phyloP scores from a whole-genome alignment of 768 basidiomycete species.

The Leccinum variicolor region DNA sequence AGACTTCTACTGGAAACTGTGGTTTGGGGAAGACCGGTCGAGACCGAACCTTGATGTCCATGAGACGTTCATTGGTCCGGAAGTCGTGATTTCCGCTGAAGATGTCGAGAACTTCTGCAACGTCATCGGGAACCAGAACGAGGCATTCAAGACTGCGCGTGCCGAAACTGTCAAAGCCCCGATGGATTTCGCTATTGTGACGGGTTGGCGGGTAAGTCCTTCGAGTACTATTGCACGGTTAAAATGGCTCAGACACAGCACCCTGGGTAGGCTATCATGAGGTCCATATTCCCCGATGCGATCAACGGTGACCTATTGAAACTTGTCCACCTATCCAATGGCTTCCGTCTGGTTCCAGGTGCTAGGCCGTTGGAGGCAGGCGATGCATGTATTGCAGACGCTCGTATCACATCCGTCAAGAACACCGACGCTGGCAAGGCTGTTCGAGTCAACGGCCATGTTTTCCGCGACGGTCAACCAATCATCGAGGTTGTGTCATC shows the following conservation, averaged over 20 bases:
- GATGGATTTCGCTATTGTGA: constrained; percentile 98
- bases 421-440: constrained; percentile 92
- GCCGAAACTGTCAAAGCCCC: constrained; percentile 75
- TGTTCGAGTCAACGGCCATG: constrained; percentile 84
- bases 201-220: constrained; percentile 89
- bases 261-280: constrained; percentile 89
- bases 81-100: constrained; percentile 72
- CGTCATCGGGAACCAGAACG: constrained; percentile 91
- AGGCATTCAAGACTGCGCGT: constrained; percentile 80
- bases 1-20: constrained; percentile 97
- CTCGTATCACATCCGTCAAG: constrained; percentile 82
- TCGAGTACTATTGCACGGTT: neutral
- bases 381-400: constrained; percentile 87
- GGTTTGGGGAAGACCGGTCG: constrained; percentile 85
- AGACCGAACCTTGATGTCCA: constrained; percentile 78
- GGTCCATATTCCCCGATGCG: constrained; percentile 87
- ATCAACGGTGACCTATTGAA: constrained; percentile 95
- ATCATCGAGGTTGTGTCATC: constrained; percentile 93
- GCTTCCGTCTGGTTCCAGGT: constrained; percentile 85
- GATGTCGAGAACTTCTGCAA: constrained; percentile 88
- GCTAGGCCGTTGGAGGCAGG: constrained; percentile 75
- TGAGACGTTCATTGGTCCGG: constrained; percentile 83
- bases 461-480: constrained; percentile 70
- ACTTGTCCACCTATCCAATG: constrained; percentile 96
- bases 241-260: constrained; percentile 9